Conservation (phyloP, 345 rosid genomes). For the Passiflora organensis region DNA sequence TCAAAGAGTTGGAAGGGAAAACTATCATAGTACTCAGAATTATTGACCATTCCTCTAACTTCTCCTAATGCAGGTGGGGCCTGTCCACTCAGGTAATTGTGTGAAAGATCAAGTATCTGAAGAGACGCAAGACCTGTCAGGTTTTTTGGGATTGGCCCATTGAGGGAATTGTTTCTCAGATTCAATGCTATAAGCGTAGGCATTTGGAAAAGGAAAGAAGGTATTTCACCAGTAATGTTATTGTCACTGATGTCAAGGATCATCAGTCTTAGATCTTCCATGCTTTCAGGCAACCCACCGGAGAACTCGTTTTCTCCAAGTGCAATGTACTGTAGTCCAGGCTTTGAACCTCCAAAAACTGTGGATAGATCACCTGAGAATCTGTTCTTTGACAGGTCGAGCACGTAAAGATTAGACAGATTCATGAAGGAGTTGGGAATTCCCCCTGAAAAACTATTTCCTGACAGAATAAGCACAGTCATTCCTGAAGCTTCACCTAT, state of each 20-base stretch:
- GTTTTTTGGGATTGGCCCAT: constrained; percentile 27
- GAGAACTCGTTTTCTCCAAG: constrained; percentile 22
- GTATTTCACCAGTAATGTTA: constrained; percentile 27
- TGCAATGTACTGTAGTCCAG: not conserved
- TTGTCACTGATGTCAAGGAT: constrained; percentile 42
- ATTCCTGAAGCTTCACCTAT: not conserved
- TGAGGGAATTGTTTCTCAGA: constrained; percentile 29
- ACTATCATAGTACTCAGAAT: not conserved
- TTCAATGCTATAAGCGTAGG: constrained; percentile 29
- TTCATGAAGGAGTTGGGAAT: not conserved
- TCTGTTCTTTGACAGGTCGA: constrained; percentile 1
- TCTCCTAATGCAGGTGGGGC: constrained; percentile 31
- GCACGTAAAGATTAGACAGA: not conserved
- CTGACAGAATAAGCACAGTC: not conserved
- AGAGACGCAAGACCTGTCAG: constrained; percentile 30
- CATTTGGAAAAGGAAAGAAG: constrained; percentile 15
- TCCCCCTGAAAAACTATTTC: constrained; percentile 1
- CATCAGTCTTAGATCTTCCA: constrained; percentile 14
- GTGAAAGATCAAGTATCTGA: constrained; percentile 31
- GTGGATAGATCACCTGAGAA: constrained; percentile 1
- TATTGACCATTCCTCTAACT: constrained; percentile 23
- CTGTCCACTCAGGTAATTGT: constrained; percentile 22
- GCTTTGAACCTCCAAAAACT: too few relatives aligned
- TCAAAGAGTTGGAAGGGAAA: not conserved
- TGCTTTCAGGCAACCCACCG: constrained; percentile 20